These are phyloP conservation scores for Trametes gibbosa DNA, from an alignment of 768 basidiomycete species.

Conservation along the genomic window DNA sequence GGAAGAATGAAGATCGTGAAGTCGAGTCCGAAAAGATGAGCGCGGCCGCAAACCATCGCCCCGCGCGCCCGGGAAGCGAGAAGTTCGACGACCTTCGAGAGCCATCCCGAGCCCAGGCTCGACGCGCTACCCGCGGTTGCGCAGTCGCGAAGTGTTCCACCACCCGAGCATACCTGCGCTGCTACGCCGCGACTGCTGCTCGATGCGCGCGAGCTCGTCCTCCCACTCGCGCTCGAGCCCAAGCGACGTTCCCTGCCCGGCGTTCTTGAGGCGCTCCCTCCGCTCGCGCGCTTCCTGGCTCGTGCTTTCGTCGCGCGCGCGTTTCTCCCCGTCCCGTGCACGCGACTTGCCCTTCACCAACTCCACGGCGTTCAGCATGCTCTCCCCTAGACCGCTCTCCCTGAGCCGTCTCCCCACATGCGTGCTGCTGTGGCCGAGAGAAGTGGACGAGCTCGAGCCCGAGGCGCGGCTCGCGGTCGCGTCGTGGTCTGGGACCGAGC, in stretches of 20 bases:
- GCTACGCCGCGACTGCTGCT: slow-evolving; percentile 49
- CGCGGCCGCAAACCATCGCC: too few relatives aligned
- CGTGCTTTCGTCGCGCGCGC: slow-evolving; percentile 10
- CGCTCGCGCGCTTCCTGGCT: slow-evolving; percentile 35
- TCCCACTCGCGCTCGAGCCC: slow-evolving; percentile 59
- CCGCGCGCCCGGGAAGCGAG: too few relatives aligned
- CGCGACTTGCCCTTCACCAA: slow-evolving; percentile 17
- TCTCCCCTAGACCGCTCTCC: slow-evolving; percentile 15
- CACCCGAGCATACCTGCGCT: slow-evolving; percentile 36
- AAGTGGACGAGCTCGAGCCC: slow-evolving; percentile 14
- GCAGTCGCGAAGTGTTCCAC: slow-evolving; percentile 16
- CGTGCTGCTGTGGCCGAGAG: slow-evolving; percentile 3
- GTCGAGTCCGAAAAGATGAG: too few relatives aligned
- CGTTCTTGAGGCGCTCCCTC: slow-evolving; percentile 25
- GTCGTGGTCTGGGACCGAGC: slow-evolving; percentile 13
- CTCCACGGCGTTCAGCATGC: slow-evolving; percentile 16
- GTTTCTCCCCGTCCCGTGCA: slow-evolving; percentile 13
- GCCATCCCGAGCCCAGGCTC: background rate
- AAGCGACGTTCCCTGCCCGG: slow-evolving; percentile 10
- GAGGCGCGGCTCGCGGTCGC: slow-evolving; percentile 14
- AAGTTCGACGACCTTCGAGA: background rate
- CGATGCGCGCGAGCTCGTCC: slow-evolving; percentile 70
- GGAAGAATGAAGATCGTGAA: background rate
- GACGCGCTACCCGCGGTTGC: slow-evolving; percentile 10
- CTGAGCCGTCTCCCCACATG: slow-evolving; percentile 4